Evolutionary conservation across 257 asterid species (phyloP).

Genomic region (Jacaranda copaia): DNA sequence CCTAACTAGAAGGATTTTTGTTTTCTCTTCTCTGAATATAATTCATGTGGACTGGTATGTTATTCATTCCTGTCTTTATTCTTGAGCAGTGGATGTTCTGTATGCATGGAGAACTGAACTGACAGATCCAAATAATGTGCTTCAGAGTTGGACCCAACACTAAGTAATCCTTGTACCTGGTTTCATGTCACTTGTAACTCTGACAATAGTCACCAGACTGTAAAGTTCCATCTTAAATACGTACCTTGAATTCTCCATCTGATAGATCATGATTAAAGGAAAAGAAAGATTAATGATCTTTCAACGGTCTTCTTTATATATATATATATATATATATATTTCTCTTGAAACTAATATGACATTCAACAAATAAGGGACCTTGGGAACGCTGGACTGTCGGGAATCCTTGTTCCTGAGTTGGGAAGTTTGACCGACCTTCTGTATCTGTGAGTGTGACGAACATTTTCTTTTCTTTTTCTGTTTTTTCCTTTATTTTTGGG

Average conservation of each 20-base stretch:
- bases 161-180: conserved; percentile 62
- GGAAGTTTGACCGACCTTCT: conserved; percentile 46
- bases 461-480: neutral
- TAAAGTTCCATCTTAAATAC: too few relatives aligned
- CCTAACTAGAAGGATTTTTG: neutral
- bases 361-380: conserved; percentile 43
- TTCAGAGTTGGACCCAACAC: conserved; percentile 64
- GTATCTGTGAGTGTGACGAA: conserved; percentile 43
- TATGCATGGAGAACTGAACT: conserved; percentile 25
- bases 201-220: conserved; percentile 51
- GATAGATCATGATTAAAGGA: too few relatives aligned
- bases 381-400: conserved; percentile 46
- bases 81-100: conserved; percentile 54
- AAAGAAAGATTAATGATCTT: too few relatives aligned
- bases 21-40: neutral
- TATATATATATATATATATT: too few relatives aligned
- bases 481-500: neutral
- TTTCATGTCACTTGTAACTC: conserved; percentile 52
- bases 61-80: too few relatives aligned
- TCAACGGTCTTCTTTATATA: too few relatives aligned
- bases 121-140: conserved; percentile 57
- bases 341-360: too few relatives aligned
- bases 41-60: too few relatives aligned
- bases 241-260: too few relatives aligned
- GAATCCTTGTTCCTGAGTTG: conserved; percentile 47